phyloP scores from a whole-genome alignment of 306 rosid species.

The Rosa chinensis region DNA sequence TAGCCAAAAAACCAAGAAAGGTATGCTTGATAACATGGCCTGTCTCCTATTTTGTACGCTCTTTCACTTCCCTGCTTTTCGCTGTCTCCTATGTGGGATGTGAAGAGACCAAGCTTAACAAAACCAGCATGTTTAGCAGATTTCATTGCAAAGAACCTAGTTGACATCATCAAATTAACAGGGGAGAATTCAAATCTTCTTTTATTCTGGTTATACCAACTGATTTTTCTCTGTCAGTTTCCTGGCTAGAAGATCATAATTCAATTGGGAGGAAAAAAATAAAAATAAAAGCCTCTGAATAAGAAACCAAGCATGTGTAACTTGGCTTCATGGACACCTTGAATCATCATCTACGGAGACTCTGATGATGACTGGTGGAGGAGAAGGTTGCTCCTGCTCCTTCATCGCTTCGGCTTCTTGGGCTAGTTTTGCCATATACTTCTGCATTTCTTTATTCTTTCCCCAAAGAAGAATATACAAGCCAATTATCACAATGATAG shows the following conservation, averaged over 20 bases:
- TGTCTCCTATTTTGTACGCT: not conserved
- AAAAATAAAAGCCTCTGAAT: not conserved
- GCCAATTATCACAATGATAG: slow-evolving; percentile 72
- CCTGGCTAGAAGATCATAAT: slow-evolving; percentile 3
- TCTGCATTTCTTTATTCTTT: slow-evolving; percentile 71
- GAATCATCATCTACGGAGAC: slow-evolving; percentile 48
- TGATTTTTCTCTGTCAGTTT: not conserved
- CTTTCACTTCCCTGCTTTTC: not conserved
- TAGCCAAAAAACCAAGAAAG: not conserved
- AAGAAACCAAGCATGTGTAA: not conserved
- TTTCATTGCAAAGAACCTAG: not conserved
- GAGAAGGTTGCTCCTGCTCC: slow-evolving; percentile 48
- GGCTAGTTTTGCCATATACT: slow-evolving; percentile 27
- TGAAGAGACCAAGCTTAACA: not conserved
- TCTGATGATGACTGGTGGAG: slow-evolving; percentile 37
- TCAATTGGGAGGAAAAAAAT: not conserved
- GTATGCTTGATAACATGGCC: not conserved
- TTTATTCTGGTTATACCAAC: slow-evolving; percentile 2
- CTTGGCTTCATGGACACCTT: slow-evolving; percentile 25
- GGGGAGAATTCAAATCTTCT: not conserved
- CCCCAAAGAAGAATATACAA: slow-evolving; percentile 88
- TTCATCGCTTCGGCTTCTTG: slow-evolving; percentile 46
- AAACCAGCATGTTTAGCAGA: not conserved
- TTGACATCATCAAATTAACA: not conserved
- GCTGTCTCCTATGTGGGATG: not conserved